Conservation (phyloP, 805 yeast species). For the Saturnispora besseyi region DNA sequence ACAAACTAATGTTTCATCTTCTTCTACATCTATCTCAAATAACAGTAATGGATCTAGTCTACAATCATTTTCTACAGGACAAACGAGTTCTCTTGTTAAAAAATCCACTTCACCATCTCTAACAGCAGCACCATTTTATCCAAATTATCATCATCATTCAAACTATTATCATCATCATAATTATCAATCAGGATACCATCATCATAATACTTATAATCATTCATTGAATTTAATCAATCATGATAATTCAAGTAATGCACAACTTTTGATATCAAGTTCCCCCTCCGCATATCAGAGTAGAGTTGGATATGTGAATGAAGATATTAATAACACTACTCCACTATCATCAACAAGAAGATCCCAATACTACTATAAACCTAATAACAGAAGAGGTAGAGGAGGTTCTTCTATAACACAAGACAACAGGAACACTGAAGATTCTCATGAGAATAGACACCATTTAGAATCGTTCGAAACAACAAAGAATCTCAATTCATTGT, state of each 20-base stretch:
- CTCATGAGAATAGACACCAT: background rate
- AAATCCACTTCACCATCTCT: slow-evolving; percentile 6
- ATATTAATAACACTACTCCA: slow-evolving; percentile 2
- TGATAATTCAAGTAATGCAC: background rate
- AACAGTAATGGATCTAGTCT: slow-evolving; percentile 7
- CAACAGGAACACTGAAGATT: background rate
- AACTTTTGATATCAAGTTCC: slow-evolving; percentile 9
- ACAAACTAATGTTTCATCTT: slow-evolving; percentile 14
- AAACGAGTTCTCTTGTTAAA: background rate
- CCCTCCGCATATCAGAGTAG: slow-evolving; percentile 5
- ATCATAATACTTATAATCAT: slow-evolving; percentile 5
- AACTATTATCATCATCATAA: slow-evolving; percentile 4
- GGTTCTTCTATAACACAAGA: slow-evolving; percentile 10
- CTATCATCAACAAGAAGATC: slow-evolving; percentile 21
- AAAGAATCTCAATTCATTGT: background rate
- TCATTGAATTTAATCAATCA: slow-evolving; percentile 3
- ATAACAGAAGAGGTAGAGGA: slow-evolving; percentile 11
- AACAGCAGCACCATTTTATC: slow-evolving; percentile 1
- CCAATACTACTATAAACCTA: slow-evolving; percentile 20
- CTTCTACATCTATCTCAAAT: slow-evolving; percentile 14
- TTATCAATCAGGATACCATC: slow-evolving; percentile 6
- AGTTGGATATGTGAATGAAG: background rate
- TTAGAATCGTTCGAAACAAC: background rate
- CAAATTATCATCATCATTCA: slow-evolving; percentile 2
- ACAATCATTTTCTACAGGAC: slow-evolving; percentile 7